Evolutionary conservation across 2,329 filamentous ascomycete genomes (phyloP), one percentile per base, ranked within the genome.

Genomic region (Aspergillus sp.): DNA sequence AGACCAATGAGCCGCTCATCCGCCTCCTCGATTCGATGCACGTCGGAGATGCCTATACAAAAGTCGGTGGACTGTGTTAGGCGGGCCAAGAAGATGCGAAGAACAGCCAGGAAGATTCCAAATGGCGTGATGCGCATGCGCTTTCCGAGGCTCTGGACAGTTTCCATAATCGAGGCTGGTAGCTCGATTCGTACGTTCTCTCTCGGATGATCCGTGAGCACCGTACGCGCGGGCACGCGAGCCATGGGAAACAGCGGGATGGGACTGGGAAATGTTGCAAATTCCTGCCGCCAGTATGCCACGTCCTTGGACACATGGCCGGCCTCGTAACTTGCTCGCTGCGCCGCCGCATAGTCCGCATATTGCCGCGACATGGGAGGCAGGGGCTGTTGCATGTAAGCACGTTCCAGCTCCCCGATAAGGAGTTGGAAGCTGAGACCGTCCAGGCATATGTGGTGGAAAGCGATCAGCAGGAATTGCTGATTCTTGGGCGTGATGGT

Each of bases 401-500:
- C 71, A 26, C 69, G 74, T 9, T 79, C 69, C 2, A 84, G 56
- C 47, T 84, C 80, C 0, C 55, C 7, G 0, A 82, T 26, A 20
- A 84, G 66, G 3, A 81, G 59, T 3, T 77, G 58, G 1, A 74
- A 71, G 46, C 78, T 79, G 29, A 75, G 54, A 2, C 78, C 80
- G 58, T 85, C 82, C 69, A 84, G 74, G 39, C 71, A 62, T 32
- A 84, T 82, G 61, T 84, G 81, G 56, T 83, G 81, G 47, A 71
- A 72, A 0, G 67, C 65, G 12, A 84, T 22, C 0, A 85, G 20
- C 4, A 83, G 60, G 56, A 67, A 76, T 60, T 81, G 75, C 0
- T 59, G 45, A 0, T 62, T 65, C 2, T 68, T 58, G 0, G 71
- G 72, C 11, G 71, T 65, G 0, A 75, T 67, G 4, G 82, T 65